phyloP scores from a whole-genome alignment of 2,329 filamentous ascomycete species.

The Corynespora cassiicola region DNA sequence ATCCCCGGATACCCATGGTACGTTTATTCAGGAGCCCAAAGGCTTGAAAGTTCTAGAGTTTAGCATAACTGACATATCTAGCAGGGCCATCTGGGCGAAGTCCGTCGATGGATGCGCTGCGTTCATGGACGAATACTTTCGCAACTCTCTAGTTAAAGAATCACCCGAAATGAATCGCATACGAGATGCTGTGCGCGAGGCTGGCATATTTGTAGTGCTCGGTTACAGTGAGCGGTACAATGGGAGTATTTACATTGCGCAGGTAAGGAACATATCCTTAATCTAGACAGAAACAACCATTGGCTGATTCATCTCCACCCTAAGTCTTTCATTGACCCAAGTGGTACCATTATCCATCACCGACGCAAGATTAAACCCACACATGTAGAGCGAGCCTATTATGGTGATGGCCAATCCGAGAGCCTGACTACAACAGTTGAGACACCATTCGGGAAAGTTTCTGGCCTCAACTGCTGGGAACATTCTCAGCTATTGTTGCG shows the following conservation, averaged over 20 bases:
- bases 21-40: slow-evolving; percentile 2
- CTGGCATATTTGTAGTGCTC: slow-evolving; percentile 55
- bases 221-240: slow-evolving; percentile 59
- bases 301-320: too few relatives aligned
- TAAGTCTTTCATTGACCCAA: slow-evolving; percentile 29
- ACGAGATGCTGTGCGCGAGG: slow-evolving; percentile 40
- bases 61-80: too few relatives aligned
- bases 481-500: slow-evolving; percentile 28
- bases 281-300: too few relatives aligned
- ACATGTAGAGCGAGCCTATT: slow-evolving; percentile 52
- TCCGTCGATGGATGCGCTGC: too few relatives aligned
- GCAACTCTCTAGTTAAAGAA: slow-evolving; percentile 9
- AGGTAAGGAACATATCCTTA: too few relatives aligned
- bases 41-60: too few relatives aligned
- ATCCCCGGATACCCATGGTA: slow-evolving; percentile 26
- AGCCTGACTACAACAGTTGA: slow-evolving; percentile 18
- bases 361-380: slow-evolving; percentile 61
- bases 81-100: too few relatives aligned
- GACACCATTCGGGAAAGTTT: slow-evolving; percentile 24
- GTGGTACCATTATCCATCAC: slow-evolving; percentile 54
- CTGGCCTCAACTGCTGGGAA: slow-evolving; percentile 35
- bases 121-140: slow-evolving; percentile 19
- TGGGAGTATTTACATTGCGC: slow-evolving; percentile 56
- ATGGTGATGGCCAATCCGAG: slow-evolving; percentile 24
- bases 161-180: slow-evolving; percentile 48